These are phyloP conservation scores for Vigna unguiculata DNA, from an alignment of 306 rosid genomes.

Conservation along the genomic window DNA sequence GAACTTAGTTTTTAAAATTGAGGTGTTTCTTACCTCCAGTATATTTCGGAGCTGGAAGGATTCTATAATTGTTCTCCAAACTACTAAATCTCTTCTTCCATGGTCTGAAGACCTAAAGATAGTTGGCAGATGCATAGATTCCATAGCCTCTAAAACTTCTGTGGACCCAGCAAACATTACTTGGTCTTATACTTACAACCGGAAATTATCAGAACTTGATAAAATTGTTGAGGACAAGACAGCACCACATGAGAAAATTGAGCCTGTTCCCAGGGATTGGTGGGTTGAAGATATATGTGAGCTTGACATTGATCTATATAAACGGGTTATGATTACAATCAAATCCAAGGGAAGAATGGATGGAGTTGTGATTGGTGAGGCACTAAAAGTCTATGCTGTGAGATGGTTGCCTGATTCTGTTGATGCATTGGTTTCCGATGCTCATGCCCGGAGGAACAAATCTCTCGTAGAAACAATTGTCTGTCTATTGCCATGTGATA, in stretches of 20 bases:
- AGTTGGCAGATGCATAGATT: conserved; percentile 92
- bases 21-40: conserved; percentile 92
- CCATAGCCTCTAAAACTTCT: conserved; percentile 92
- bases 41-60: conserved; percentile 98
- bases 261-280: conserved; percentile 89
- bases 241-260: conserved; percentile 57
- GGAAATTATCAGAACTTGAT: conserved; percentile 72
- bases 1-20: conserved; percentile 86
- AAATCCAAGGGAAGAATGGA: conserved; percentile 99
- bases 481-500: conserved; percentile 80
- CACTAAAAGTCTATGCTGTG: conserved; percentile 77
- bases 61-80: conserved; percentile 92
- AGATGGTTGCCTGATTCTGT: conserved; percentile 95
- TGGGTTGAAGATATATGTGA: conserved; percentile 99
- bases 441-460: conserved; percentile 71
- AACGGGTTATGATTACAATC: conserved; percentile 77
- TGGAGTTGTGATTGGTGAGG: conserved; percentile 88
- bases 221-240: conserved; percentile 66
- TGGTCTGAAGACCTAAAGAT: conserved; percentile 96
- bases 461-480: conserved; percentile 86
- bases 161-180: conserved; percentile 79
- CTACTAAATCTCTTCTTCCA: conserved; percentile 82
- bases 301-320: conserved; percentile 90
- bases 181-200: conserved; percentile 91
- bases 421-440: conserved; percentile 81